Conservation (phyloP, 2,329 filamentous ascomycete species). For the Epichloe scottii region DNA sequence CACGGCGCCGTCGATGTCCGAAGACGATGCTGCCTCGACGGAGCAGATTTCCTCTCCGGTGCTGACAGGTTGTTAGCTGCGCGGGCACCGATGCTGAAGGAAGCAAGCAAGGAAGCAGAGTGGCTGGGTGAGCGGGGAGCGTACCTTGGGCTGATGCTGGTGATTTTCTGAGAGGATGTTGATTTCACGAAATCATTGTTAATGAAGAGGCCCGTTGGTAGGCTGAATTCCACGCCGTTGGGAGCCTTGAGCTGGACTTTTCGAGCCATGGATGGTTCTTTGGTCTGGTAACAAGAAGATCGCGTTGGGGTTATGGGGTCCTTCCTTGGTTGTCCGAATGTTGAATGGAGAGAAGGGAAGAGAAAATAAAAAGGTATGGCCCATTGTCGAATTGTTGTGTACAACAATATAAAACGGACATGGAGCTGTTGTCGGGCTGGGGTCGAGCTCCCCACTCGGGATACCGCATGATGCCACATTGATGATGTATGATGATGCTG, state of each 20-base stretch:
- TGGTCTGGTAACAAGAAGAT: too few relatives aligned
- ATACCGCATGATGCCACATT: too few relatives aligned
- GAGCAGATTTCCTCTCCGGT: conserved; percentile 20
- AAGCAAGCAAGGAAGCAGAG: not conserved
- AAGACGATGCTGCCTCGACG: conserved; percentile 17
- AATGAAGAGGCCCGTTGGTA: conserved; percentile 62
- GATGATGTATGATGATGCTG: too few relatives aligned
- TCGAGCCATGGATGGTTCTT: conserved; percentile 1
- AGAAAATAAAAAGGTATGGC: too few relatives aligned
- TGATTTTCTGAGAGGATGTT: conserved; percentile 41
- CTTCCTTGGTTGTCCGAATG: too few relatives aligned
- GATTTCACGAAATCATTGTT: conserved; percentile 62
- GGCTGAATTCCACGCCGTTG: conserved; percentile 54
- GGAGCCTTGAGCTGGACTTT: conserved; percentile 19
- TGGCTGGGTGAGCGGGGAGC: not conserved
- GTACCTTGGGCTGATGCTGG: conserved; percentile 43
- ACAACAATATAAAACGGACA: too few relatives aligned
- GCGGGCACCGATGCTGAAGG: not conserved
- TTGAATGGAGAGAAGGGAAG: too few relatives aligned
- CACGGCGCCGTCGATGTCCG: conserved; percentile 23
- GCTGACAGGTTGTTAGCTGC: conserved; percentile 8
- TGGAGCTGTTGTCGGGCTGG: too few relatives aligned
- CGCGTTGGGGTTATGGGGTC: too few relatives aligned
- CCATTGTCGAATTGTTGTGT: too few relatives aligned
- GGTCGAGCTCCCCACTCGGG: too few relatives aligned